Percentiles rank a stretch among this genome's conserved stretches.
Conservation (phyloP, 1,284 basidiomycete genomes). For the Apiotrichum akiyoshidainum region DNA sequence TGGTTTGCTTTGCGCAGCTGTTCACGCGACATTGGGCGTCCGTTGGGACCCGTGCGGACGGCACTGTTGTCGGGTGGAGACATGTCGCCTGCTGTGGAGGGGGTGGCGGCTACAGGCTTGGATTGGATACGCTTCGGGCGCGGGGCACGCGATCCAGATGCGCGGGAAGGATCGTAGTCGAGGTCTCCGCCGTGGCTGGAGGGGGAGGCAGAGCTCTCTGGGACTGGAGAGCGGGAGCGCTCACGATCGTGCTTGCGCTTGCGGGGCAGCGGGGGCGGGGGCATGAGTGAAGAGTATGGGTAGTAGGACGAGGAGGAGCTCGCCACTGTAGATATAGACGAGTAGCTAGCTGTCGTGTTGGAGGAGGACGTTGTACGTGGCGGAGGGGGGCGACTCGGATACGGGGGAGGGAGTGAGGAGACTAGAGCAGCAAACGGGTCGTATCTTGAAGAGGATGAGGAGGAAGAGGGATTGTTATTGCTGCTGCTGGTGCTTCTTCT, state of each 20-base stretch:
- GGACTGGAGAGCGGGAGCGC: slow-evolving; percentile 3
- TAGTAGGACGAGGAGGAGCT: not conserved
- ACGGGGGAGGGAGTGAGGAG: too few species aligned
- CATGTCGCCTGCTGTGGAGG: not conserved
- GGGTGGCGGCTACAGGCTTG: not conserved
- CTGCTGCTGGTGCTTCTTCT: not conserved
- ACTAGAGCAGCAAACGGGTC: too few species aligned
- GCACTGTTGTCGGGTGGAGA: not conserved
- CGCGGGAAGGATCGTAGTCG: slow-evolving; percentile 27
- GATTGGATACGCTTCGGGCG: slow-evolving; percentile 7
- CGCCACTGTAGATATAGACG: not conserved
- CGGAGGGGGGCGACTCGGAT: too few species aligned
- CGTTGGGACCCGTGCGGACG: slow-evolving; percentile 11
- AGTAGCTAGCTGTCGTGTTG: not conserved
- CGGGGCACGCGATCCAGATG: not conserved
- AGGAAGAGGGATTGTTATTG: not conserved
- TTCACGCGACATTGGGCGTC: slow-evolving; percentile 38
- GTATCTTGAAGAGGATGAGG: not conserved
- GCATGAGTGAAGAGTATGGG: slow-evolving; percentile 12
- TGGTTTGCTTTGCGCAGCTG: slow-evolving; percentile 49
- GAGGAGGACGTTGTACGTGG: too few species aligned
- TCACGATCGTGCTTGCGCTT: slow-evolving; percentile 25
- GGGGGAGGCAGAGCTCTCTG: slow-evolving; percentile 21
- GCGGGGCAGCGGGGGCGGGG: slow-evolving; percentile 24
- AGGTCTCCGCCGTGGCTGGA: slow-evolving; percentile 23